A percentile compares a stretch with the other conserved stretches of the same genome.
phyloP scores from a whole-genome alignment of 2,329 filamentous ascomycete species.

The Pleurostoma richardsiae region DNA sequence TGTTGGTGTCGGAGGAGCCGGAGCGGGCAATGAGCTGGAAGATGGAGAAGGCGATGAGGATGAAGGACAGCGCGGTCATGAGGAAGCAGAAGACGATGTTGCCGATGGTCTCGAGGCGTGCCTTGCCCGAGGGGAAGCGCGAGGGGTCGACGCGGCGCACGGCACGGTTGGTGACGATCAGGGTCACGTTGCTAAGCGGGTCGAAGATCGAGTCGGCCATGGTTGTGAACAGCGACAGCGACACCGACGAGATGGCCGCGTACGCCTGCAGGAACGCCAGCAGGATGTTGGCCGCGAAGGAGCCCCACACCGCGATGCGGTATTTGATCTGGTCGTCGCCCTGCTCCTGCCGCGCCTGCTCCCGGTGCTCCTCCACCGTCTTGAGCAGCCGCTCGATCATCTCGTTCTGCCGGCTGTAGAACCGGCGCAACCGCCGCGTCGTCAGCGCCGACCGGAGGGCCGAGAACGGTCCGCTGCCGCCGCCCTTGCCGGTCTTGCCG shows the following conservation, averaged over 20 bases:
- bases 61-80: constrained; percentile 87
- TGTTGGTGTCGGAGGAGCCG: constrained; percentile 45
- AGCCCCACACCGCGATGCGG: constrained; percentile 61
- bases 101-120: constrained; percentile 88
- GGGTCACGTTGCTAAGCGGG: constrained; percentile 79
- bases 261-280: constrained; percentile 82
- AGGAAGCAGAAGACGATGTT: constrained; percentile 96
- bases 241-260: constrained; percentile 78
- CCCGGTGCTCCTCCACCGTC: constrained; percentile 84
- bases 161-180: constrained; percentile 83
- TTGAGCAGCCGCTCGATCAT: constrained; percentile 90
- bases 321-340: constrained; percentile 76
- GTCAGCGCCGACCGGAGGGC: constrained; percentile 24
- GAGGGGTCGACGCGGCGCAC: constrained; percentile 81
- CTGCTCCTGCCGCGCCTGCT: constrained; percentile 73
- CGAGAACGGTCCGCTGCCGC: constrained; percentile 12
- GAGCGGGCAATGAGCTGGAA: constrained; percentile 58
- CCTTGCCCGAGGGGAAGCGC: constrained; percentile 87
- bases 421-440: constrained; percentile 56
- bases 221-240: constrained; percentile 94
- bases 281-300: constrained; percentile 74
- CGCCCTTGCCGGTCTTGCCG: constrained; percentile 9
- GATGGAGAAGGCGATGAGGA: constrained; percentile 84
- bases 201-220: constrained; percentile 97
- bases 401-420: constrained; percentile 89